Evolutionary conservation across 2,329 filamentous ascomycete species (phyloP).

Genomic region (Dothideomycetidae sp.): DNA sequence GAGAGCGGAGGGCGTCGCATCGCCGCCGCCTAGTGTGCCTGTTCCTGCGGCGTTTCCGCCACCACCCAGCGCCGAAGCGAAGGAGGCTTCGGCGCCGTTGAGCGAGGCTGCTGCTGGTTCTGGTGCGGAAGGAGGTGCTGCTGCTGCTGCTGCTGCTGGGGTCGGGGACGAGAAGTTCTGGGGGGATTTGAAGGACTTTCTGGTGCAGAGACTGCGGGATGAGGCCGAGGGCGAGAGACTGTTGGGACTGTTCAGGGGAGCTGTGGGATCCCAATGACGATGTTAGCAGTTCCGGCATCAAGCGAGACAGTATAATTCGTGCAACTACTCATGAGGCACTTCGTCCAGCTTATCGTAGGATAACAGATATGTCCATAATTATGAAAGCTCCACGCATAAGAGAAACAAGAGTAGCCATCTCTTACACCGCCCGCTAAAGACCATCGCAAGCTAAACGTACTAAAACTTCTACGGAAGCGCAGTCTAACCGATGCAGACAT

Average conservation of each 20-base stretch:
- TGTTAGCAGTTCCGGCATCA: too few relatives aligned
- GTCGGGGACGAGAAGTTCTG: slow-evolving; percentile 68
- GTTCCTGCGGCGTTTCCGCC: slow-evolving; percentile 25
- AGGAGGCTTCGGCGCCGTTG: slow-evolving; percentile 19
- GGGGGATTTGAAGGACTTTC: slow-evolving; percentile 67
- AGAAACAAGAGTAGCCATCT: background rate
- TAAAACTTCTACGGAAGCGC: too few relatives aligned
- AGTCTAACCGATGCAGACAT: too few relatives aligned
- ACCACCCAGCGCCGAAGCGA: slow-evolving; percentile 18
- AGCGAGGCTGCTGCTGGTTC: slow-evolving; percentile 20
- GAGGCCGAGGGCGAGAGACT: slow-evolving; percentile 49
- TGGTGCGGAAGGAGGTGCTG: slow-evolving; percentile 39
- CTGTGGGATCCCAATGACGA: too few relatives aligned
- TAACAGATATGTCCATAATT: too few relatives aligned
- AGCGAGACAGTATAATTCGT: too few relatives aligned
- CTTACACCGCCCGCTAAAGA: background rate
- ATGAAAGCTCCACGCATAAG: too few relatives aligned
- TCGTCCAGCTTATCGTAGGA: too few relatives aligned
- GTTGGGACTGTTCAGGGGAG: slow-evolving; percentile 51
- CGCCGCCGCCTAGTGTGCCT: slow-evolving; percentile 31
- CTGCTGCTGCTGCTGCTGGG: slow-evolving; percentile 24
- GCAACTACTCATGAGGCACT: too few relatives aligned
- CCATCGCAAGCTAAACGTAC: too few relatives aligned
- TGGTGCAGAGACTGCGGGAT: slow-evolving; percentile 66
- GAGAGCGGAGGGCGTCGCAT: slow-evolving; percentile 19